These are phyloP conservation scores for Cladosporium sphaerospermum DNA, from an alignment of 2,329 filamentous ascomycete species.

Conservation along the genomic window DNA sequence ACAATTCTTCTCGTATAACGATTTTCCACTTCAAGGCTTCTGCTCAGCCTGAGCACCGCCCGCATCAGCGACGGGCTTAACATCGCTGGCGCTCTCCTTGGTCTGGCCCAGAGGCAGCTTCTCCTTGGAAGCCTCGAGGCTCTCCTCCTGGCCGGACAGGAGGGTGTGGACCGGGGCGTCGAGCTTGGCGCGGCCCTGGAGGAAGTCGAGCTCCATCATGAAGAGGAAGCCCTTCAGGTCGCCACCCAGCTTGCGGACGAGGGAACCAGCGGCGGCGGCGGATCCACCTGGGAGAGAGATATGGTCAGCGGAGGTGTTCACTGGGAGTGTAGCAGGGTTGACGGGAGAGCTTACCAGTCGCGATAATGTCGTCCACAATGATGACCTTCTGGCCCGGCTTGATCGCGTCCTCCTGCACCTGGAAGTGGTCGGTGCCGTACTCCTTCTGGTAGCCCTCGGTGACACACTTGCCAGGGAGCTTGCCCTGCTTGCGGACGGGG, in stretches of 20 bases:
- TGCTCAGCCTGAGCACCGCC: conserved; percentile 19
- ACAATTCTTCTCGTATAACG: too few species aligned
- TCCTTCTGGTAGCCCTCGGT: conserved; percentile 90
- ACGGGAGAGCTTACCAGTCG: conserved; percentile 68
- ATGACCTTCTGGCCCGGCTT: conserved; percentile 82
- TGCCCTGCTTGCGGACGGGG: conserved; percentile 89
- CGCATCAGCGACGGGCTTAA: conserved; percentile 20
- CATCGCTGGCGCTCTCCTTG: conserved; percentile 18
- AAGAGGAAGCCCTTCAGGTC: conserved; percentile 86
- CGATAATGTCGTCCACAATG: conserved; percentile 96
- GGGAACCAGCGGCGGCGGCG: conserved; percentile 76
- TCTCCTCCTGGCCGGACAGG: conserved; percentile 57
- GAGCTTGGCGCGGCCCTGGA: conserved; percentile 87
- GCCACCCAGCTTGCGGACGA: conserved; percentile 81
- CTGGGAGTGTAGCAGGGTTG: not conserved
- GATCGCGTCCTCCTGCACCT: conserved; percentile 86
- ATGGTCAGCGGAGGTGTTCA: conserved; percentile 11
- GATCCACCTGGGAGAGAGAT: conserved; percentile 65
- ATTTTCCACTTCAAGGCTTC: conserved; percentile 13
- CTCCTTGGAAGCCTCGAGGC: conserved; percentile 13
- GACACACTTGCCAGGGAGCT: conserved; percentile 83
- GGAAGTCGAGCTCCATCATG: conserved; percentile 89
- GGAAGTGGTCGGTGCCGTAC: conserved; percentile 90
- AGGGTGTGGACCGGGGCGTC: conserved; percentile 77
- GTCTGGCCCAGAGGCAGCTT: conserved; percentile 19